Percentiles rank a stretch among this genome's conserved stretches.
Conservation (phyloP, 495 filamentous ascomycete species). For the Apiosordaria backusii region DNA sequence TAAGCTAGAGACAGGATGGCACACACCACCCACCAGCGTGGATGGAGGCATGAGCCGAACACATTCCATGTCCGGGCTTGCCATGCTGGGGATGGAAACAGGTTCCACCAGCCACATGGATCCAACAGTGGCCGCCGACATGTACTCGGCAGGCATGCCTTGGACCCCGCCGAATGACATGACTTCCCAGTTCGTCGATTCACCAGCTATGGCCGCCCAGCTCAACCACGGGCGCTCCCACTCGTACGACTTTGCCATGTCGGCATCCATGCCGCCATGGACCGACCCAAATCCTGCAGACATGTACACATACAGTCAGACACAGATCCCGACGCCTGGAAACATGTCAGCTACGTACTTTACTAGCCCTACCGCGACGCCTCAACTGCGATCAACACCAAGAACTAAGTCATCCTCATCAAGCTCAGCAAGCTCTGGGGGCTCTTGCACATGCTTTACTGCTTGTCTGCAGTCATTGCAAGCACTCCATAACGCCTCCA, state of each 20-base stretch:
- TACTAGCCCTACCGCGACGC: conserved; percentile 37
- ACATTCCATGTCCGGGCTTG: conserved; percentile 35
- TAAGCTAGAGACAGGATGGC: conserved; percentile 36
- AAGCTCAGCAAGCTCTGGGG: conserved; percentile 21
- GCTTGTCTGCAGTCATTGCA: conserved; percentile 45
- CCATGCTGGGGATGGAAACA: conserved; percentile 33
- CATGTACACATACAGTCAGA: conserved; percentile 29
- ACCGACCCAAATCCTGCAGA: conserved; percentile 24
- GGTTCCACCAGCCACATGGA: conserved; percentile 25
- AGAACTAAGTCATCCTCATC: conserved; percentile 32
- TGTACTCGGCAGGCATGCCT: conserved; percentile 35
- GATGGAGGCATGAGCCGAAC: conserved; percentile 36
- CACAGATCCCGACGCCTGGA: conserved; percentile 32
- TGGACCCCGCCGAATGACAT: conserved; percentile 38
- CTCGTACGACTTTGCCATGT: conserved; percentile 37
- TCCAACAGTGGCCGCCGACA: conserved; percentile 30
- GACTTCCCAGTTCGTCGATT: conserved; percentile 29
- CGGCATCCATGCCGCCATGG: conserved; percentile 25
- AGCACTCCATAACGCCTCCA: conserved; percentile 45
- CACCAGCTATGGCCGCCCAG: conserved; percentile 25
- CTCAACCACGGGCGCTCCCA: conserved; percentile 31
- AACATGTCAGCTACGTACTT: conserved; percentile 36
- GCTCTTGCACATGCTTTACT: conserved; percentile 45
- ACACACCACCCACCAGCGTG: conserved; percentile 33
- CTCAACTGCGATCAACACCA: conserved; percentile 29